Evolutionary conservation across 129 eudicot genomes (phyloP).

Genomic region (Flaveria trinervia): DNA sequence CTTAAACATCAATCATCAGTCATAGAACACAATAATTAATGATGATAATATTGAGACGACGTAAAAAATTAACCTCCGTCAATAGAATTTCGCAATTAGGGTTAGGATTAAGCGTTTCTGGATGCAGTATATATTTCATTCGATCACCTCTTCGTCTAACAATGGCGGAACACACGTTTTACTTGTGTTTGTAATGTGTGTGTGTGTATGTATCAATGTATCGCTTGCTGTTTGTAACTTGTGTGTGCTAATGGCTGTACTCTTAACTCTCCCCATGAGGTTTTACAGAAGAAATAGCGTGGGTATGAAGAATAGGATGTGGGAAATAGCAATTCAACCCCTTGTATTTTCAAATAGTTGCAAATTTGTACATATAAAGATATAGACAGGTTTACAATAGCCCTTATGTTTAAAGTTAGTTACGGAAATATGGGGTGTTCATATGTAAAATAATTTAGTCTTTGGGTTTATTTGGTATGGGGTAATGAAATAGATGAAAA

Average conservation of each 20-base stretch:
- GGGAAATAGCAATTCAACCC: too few species aligned
- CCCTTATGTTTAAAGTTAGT: too few species aligned
- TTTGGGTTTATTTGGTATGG: too few species aligned
- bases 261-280: too few species aligned
- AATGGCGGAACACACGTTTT: conserved; percentile 34
- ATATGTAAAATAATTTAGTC: too few species aligned
- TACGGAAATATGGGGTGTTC: too few species aligned
- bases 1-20: conserved; percentile 12
- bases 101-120: conserved; percentile 14
- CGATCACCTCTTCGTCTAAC: conserved; percentile 20
- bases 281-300: too few species aligned
- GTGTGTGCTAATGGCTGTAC: too few species aligned
- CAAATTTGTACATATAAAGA: background rate
- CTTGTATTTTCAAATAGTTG: background rate
- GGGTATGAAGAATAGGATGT: background rate
- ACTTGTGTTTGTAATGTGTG: conserved; percentile 14
- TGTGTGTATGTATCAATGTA: too few species aligned
- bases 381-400: too few species aligned
- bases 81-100: conserved; percentile 27
- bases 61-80: conserved; percentile 22
- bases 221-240: too few species aligned
- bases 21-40: background rate
- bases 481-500: too few species aligned
- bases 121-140: conserved; percentile 4
- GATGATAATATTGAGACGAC: background rate